Percentiles rank a stretch among this genome's conserved stretches.
These are phyloP conservation scores for Closterium sp. DNA, from an alignment of 139 green algal species.

Conservation along the genomic window DNA sequence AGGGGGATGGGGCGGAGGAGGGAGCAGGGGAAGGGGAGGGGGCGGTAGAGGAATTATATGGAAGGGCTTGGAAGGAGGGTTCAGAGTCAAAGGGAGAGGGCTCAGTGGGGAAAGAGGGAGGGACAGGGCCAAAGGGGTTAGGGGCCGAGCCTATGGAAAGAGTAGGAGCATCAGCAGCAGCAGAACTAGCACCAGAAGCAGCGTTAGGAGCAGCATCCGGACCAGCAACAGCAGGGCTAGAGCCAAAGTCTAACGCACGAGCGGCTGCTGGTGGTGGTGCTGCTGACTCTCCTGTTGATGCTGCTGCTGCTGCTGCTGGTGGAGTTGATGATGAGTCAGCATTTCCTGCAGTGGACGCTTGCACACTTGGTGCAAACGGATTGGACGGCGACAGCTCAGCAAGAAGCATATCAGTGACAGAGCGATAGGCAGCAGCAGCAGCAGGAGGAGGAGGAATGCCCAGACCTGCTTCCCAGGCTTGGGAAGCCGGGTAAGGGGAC, in stretches of 20 bases:
- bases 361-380: neutral
- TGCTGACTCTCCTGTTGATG: neutral
- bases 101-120: neutral
- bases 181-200: neutral
- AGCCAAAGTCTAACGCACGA: neutral
- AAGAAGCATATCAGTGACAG: neutral
- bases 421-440: neutral
- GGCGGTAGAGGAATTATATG: neutral
- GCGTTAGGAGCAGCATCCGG: too few relatives aligned
- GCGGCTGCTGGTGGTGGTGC: neutral
- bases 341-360: neutral
- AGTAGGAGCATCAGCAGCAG: neutral
- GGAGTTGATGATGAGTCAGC: too few relatives aligned
- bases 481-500: neutral
- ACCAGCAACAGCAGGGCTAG: neutral
- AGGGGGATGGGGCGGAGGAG: neutral
- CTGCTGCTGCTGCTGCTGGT: neutral
- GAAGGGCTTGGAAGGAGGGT: neutral
- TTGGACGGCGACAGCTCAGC: neutral
- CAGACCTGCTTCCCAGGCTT: neutral
- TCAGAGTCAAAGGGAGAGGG: neutral
- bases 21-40: neutral
- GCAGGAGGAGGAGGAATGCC: neutral
- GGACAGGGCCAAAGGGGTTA: neutral
- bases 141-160: too few relatives aligned